These are phyloP conservation scores for Mycena albidolilacea DNA, from an alignment of 768 basidiomycete genomes.

Conservation along the genomic window DNA sequence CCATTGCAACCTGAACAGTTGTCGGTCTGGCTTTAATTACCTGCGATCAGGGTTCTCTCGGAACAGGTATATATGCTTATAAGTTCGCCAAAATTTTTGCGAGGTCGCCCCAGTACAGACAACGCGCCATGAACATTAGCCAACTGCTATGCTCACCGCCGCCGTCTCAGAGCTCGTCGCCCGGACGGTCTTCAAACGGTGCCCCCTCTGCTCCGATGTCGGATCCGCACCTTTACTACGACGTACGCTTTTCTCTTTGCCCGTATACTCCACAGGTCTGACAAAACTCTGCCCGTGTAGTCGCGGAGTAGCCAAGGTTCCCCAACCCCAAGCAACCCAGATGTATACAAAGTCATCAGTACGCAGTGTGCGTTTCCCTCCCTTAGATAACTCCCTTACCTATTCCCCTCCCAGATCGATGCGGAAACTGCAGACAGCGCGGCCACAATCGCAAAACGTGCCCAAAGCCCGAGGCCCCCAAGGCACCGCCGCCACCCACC, in stretches of 20 bases:
- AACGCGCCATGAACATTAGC: slow-evolving; percentile 37
- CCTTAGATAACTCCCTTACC: slow-evolving; percentile 19
- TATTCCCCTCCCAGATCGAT: slow-evolving; percentile 29
- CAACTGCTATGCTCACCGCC: slow-evolving; percentile 33
- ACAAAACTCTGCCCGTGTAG: slow-evolving; percentile 1
- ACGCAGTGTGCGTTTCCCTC: slow-evolving; percentile 39
- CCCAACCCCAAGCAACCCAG: slow-evolving; percentile 24
- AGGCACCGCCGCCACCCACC: slow-evolving; percentile 23
- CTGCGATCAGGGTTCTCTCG: slow-evolving; percentile 29
- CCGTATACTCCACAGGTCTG: not conserved
- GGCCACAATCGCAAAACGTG: slow-evolving; percentile 41
- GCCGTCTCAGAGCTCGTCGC: slow-evolving; percentile 18
- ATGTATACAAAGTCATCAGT: slow-evolving; percentile 37
- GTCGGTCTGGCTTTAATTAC: slow-evolving; percentile 32
- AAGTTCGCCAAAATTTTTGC: slow-evolving; percentile 12
- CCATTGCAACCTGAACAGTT: slow-evolving; percentile 28
- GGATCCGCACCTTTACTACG: slow-evolving; percentile 7
- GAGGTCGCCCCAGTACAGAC: not conserved
- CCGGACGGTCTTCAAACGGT: slow-evolving; percentile 13
- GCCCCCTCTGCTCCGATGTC: not conserved
- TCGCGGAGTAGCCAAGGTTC: slow-evolving; percentile 34
- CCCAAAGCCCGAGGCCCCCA: slow-evolving; percentile 33
- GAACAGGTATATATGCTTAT: slow-evolving; percentile 30
- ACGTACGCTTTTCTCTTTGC: slow-evolving; percentile 18
- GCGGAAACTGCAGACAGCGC: slow-evolving; percentile 40